Evolutionary conservation across 2,329 filamentous ascomycete genomes (phyloP), one percentile per base, ranked within the genome.

Genomic region (Sphaerulina vaccinii): DNA sequence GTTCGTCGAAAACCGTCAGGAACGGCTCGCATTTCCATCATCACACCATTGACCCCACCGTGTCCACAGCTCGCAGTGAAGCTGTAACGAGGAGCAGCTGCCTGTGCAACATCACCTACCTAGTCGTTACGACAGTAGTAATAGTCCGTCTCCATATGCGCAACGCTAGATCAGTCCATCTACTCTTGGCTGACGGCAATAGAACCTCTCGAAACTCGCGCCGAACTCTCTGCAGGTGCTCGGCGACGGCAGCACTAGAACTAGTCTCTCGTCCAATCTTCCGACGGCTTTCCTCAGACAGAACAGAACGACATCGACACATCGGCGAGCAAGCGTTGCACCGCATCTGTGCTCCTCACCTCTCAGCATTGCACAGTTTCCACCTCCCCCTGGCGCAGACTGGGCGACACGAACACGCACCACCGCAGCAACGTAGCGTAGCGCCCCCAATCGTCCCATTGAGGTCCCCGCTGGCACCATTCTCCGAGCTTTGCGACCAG

Each of bases 281-380:
- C 27, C 27, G 27, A 32, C 27, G 27, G 11, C 27, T 13, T 32
- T n/a, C n/a, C n/a, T n/a, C n/a, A n/a, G n/a, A n/a, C n/a, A n/a
- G n/a, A n/a, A n/a, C n/a, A n/a, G 9, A 13, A 13, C 27, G 27
- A 32, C 5, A 3, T 13, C 41, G 41, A 54, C 42, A 35, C 41
- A 46, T 23, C 39, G 5, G 44, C 42, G 41, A 49, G 40, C 44
- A 29, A 49, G 45, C 24, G 52, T 54, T 27, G 52, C 52, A 54
- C 52, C 22, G 46, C 41, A 42, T 44, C 35, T n/a, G 40, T n/a
- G 15, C 40, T 43, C 40, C 40, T 27, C 39, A 21, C 35, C 39
- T 47, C 46, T 33, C 52, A 54, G 18, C 46, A 47, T 40, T 37
- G 35, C 47, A 39, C 46, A 35, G 22, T 32, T 32, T 16, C 22